Conservation (phyloP, 306 rosid genomes). For the Cicer yamashitae region DNA sequence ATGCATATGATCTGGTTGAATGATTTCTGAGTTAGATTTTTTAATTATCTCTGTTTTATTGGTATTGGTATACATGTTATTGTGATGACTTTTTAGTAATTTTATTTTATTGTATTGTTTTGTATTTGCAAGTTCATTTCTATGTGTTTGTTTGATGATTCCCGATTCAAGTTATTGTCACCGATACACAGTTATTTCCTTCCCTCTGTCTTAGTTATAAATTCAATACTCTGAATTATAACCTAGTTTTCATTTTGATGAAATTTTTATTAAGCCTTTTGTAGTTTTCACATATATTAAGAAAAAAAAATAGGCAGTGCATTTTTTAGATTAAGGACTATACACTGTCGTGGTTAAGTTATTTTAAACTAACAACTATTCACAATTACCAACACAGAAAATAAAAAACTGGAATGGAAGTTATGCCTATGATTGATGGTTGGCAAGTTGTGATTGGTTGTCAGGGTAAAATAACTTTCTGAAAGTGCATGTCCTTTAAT, state of each 20-base stretch:
- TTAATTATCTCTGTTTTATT: background rate
- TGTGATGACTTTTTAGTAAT: background rate
- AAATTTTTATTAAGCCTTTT: background rate
- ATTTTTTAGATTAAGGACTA: too few species aligned
- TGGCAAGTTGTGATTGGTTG: too few species aligned
- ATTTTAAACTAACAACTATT: too few species aligned
- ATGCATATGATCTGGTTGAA: background rate
- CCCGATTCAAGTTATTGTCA: background rate
- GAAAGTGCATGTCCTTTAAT: too few species aligned
- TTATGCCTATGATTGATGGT: too few species aligned
- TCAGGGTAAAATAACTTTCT: too few species aligned
- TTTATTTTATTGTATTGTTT: background rate
- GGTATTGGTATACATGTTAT: background rate
- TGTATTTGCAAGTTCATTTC: background rate
- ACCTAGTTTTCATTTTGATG: background rate
- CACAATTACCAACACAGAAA: too few species aligned
- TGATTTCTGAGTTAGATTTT: background rate
- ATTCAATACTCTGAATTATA: background rate
- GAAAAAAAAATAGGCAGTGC: too few species aligned
- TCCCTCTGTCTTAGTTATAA: background rate
- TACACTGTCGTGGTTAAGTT: too few species aligned
- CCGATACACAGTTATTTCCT: background rate
- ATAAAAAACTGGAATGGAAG: too few species aligned
- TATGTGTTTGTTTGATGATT: background rate
- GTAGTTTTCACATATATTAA: too few species aligned